Evolutionary conservation across 805 yeast species (phyloP).

Genomic region (Candida chilensis): DNA sequence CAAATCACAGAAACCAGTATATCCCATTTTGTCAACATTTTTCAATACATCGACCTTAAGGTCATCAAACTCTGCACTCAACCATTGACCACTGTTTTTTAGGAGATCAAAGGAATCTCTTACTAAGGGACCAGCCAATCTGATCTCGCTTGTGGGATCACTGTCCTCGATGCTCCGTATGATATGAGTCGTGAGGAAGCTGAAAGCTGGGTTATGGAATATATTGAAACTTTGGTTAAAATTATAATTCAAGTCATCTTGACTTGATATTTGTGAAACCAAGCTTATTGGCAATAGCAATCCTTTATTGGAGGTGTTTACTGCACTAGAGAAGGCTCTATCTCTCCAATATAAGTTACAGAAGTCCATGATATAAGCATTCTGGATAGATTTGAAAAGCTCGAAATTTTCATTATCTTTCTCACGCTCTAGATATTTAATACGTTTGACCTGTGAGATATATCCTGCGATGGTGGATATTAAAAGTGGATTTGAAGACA

Average conservation of each 20-base stretch:
- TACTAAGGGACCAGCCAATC: constrained; percentile 49
- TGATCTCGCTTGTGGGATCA: constrained; percentile 13
- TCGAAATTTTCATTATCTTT: constrained; percentile 7
- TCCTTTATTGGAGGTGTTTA: constrained; percentile 22
- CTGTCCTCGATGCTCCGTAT: constrained; percentile 39
- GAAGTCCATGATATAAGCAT: constrained; percentile 44
- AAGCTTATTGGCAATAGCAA: constrained; percentile 20
- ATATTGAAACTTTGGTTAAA: constrained; percentile 21
- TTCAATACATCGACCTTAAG: constrained; percentile 34
- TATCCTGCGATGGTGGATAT: constrained; percentile 37
- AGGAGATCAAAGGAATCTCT: constrained; percentile 25
- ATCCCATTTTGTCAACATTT: constrained; percentile 31
- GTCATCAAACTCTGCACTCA: constrained; percentile 29
- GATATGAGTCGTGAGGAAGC: constrained; percentile 29
- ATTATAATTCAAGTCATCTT: too few relatives aligned
- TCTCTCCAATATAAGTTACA: constrained; percentile 51
- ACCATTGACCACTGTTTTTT: constrained; percentile 24
- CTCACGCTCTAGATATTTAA: constrained; percentile 9
- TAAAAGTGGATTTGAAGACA: constrained; percentile 32
- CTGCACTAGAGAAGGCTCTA: constrained; percentile 31
- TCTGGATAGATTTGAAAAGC: constrained; percentile 23
- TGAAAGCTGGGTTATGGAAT: constrained; percentile 43
- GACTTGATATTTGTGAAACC: too few relatives aligned
- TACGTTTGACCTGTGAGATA: constrained; percentile 29
- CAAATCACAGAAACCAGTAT: constrained; percentile 37